These are phyloP conservation scores for Paramecium biaurelia DNA, from an alignment of 73 alveolate species.

Conservation along the genomic window DNA sequence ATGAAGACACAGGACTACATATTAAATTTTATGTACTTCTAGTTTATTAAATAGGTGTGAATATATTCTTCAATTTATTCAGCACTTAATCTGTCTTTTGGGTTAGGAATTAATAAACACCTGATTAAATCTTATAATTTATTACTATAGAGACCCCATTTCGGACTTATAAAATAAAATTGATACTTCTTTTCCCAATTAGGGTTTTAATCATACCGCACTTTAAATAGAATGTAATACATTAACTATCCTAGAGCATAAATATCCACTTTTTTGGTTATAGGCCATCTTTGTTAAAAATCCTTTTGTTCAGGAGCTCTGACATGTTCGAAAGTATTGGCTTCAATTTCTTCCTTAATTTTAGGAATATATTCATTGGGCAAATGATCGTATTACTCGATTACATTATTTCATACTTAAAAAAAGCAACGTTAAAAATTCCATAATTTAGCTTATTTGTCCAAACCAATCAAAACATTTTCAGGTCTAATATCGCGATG, in stretches of 20 bases:
- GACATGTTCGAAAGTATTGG: conserved; percentile 17
- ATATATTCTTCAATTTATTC: background rate
- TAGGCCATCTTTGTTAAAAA: background rate
- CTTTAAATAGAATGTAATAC: conserved; percentile 44
- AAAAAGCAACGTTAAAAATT: conserved; percentile 24
- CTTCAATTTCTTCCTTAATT: conserved; percentile 36
- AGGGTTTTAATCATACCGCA: conserved; percentile 17
- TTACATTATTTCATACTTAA: background rate
- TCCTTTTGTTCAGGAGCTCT: conserved; percentile 62
- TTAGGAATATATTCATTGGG: background rate
- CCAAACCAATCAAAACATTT: conserved; percentile 16
- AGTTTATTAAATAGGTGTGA: background rate
- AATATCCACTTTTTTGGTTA: conserved; percentile 48
- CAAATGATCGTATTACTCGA: background rate
- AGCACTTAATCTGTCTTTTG: background rate
- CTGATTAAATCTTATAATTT: background rate
- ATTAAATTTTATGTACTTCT: background rate
- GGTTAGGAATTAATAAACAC: background rate
- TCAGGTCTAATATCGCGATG: conserved; percentile 65
- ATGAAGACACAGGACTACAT: background rate
- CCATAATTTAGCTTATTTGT: conserved; percentile 41
- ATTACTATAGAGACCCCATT: conserved; percentile 15
- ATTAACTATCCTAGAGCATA: conserved; percentile 55
- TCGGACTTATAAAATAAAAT: background rate
- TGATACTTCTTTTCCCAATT: background rate